Evolutionary conservation across 2,329 filamentous ascomycete genomes (phyloP), one percentile per base, ranked within the genome.

Genomic region (Aciculosporium take): DNA sequence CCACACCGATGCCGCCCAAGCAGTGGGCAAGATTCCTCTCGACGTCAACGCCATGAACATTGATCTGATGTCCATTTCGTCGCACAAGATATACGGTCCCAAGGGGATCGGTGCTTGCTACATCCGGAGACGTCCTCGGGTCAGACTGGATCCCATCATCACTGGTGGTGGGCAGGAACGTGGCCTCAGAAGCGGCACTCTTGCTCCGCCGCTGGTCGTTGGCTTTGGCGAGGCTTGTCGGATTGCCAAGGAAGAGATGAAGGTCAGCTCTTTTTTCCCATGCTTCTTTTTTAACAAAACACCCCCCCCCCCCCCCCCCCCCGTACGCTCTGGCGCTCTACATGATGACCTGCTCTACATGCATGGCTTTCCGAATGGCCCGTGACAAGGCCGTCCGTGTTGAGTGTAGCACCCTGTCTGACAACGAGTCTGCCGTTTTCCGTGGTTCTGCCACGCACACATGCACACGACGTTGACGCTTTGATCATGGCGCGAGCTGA

Each of bases 41-140:
- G 87, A 95, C 54, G 91, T 98, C 56, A 95, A 96, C 62, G 84
- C 85, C 63, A 89, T 94, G 86, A 93, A 95, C 62, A 81, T 98
- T 49, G 91, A 98, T 59, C 67, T 98, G 56, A 95, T 98, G 89
- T 96, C 89, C 24, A 95, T 98, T 46, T 96, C 91, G 7, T 88
- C 85, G 24, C 91, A 98, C 67, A 98, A 98, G 66, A 94, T 98
- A 41, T 98, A 98, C 58, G 91, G 91, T 21, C 91, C 91, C 41
- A 98, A 94, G 70, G 91, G 91, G 27, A 84, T 98, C 43, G 91
- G 91, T 45, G 91, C 91, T 44, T 98, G 91, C 66, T 98, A 89
- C 56, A 85, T 98, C 37, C 82, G 91, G 55, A 78, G 91, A 66
- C 76, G 91, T 44, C 91, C 91, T 2, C 80, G 89, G 60, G 91